Percentiles rank a stretch among this genome's conserved stretches.
phyloP scores from a whole-genome alignment of 2,329 filamentous ascomycete species.

The Phialemonium atrogriseum region DNA sequence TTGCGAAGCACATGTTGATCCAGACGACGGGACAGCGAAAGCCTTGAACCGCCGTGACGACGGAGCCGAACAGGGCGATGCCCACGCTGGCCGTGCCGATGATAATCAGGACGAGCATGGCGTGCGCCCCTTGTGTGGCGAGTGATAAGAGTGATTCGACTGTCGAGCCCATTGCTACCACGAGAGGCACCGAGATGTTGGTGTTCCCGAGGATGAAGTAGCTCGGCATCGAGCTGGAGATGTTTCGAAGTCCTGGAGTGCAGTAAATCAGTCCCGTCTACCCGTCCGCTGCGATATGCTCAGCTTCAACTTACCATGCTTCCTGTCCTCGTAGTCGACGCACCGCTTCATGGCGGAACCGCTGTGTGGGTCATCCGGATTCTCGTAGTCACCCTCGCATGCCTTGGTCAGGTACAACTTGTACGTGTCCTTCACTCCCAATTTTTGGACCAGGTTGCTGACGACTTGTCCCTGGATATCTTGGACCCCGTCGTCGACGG shows the following conservation, averaged over 20 bases:
- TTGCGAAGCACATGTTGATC: constrained; percentile 6
- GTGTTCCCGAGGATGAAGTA: constrained; percentile 12
- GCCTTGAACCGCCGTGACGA: constrained; percentile 9
- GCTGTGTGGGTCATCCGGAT: constrained; percentile 7
- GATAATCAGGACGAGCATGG: constrained; percentile 12
- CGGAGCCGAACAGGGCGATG: constrained; percentile 9
- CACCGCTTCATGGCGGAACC: constrained; percentile 7
- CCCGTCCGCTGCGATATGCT: too few relatives aligned
- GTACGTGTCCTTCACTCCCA: constrained; percentile 15
- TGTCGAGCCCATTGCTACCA: constrained; percentile 8
- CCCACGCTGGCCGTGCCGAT: constrained; percentile 9
- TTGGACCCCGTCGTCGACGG: constrained; percentile 10
- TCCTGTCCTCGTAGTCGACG: constrained; percentile 7
- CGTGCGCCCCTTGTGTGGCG: constrained; percentile 8
- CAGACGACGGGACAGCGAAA: constrained; percentile 8
- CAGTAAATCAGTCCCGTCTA: too few relatives aligned
- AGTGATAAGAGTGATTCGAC: constrained; percentile 10
- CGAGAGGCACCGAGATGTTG: constrained; percentile 14
- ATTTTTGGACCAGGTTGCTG: constrained; percentile 10
- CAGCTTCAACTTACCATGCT: too few relatives aligned
- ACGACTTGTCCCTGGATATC: constrained; percentile 15
- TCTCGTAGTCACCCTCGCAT: constrained; percentile 13
- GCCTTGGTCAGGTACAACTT: constrained; percentile 11
- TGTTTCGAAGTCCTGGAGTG: constrained; percentile 12
- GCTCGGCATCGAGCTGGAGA: constrained; percentile 13